Evolutionary conservation across 495 filamentous ascomycete species (phyloP), one percentile per base, ranked within the genome.

Genomic region (Penicillium taxi): DNA sequence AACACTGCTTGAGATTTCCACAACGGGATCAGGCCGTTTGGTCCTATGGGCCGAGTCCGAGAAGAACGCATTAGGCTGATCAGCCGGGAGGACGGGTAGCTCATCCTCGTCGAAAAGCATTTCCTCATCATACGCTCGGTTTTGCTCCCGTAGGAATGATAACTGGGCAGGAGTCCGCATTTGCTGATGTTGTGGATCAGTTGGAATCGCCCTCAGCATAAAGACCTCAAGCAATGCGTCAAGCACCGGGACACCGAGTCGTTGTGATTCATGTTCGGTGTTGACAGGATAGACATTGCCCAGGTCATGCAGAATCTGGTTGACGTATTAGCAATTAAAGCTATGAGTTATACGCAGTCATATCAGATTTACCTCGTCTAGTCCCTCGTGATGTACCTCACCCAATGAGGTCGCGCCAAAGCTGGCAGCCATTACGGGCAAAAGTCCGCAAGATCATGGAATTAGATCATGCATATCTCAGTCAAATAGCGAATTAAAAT

Each of bases 401-500:
- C 50, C 58, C 25, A 93, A 60, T 51, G 90, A 52, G 39, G 70
- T 70, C 37, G 69, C 70, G 20, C 87, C 87, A 15, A 68, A 56
- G 38, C 46, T 56, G 23, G 61, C 59, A 35, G 62, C 61, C 62
- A 68, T 66, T 12, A 27, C 21, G 11, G 20, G 31, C 32, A 34
- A 26, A 22, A 16, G 13, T 19, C 40, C 20, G 20, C 21, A 31
- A 20, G 17, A 16, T 52, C 41, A 49, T 45, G 43, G 17, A n/a
- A n/a, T n/a, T n/a, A n/a, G n/a, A 50, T 32, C 35, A 31, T 26
- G 28, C 48, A 39, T 59, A 48, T 15, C 37, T 35, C 16, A 5
- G 8, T 12, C 19, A 13, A 8, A 23, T 13, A 9, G 9, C n/a
- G n/a, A 25, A 11, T 21, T 9, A 12, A 13, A 5, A 22, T n/a